Percentiles rank a stretch among this genome's conserved stretches.
phyloP scores from a whole-genome alignment of 2,329 filamentous ascomycete genomes.

The Paecilomyces sp. region DNA sequence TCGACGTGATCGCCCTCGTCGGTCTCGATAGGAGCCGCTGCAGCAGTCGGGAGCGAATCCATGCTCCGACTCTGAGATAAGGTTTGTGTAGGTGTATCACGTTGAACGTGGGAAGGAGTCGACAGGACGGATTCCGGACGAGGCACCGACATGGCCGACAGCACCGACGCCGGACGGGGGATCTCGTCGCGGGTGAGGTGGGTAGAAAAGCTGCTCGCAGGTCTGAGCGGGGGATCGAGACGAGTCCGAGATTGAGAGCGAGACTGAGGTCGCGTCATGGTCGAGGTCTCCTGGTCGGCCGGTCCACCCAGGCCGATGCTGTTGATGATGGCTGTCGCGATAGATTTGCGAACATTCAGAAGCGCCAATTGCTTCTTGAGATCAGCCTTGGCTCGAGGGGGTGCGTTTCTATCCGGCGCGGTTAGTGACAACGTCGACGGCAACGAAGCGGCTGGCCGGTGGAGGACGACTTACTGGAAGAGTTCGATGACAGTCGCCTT shows the following conservation, averaged over 20 bases:
- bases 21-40: constrained; percentile 29
- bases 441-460: not conserved
- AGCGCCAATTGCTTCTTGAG: constrained; percentile 78
- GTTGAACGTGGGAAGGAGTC: not conserved
- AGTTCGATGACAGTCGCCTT: constrained; percentile 79
- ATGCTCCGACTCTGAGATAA: constrained; percentile 9
- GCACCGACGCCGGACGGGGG: constrained; percentile 21
- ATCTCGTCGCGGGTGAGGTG: constrained; percentile 19
- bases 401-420: constrained; percentile 53
- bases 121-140: constrained; percentile 5
- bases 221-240: not conserved
- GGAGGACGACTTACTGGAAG: constrained; percentile 55
- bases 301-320: constrained; percentile 51
- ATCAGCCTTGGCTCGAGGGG: constrained; percentile 77
- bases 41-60: constrained; percentile 9
- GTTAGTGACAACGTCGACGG: constrained; percentile 7
- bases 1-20: constrained; percentile 66
- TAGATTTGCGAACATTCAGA: constrained; percentile 79
- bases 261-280: constrained; percentile 19
- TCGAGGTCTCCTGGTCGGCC: not conserved
- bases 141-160: constrained; percentile 14
- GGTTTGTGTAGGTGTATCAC: constrained; percentile 6
- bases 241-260: not conserved
- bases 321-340: constrained; percentile 72
- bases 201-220: constrained; percentile 17